These are phyloP conservation scores for Echinochloa phyllopogon DNA, from an alignment of 176 grass and related monocot genomes.

Conservation along the genomic window DNA sequence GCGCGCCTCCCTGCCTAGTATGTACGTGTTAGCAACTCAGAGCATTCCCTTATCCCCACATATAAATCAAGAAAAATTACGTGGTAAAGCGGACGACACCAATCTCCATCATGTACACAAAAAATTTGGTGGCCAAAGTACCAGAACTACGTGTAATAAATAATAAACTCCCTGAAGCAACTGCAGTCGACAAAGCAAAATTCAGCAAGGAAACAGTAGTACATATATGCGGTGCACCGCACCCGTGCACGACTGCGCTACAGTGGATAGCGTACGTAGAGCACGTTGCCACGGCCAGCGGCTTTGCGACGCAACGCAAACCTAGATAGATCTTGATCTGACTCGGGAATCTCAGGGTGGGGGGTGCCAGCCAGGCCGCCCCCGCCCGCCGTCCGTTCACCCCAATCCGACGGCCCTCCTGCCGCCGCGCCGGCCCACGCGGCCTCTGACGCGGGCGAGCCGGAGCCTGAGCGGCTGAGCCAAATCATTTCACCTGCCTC, in stretches of 20 bases:
- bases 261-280: not conserved
- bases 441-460: slow-evolving; percentile 36
- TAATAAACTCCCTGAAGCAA: no score
- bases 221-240: no score
- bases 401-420: slow-evolving; percentile 34
- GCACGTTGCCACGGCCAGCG: not conserved
- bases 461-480: not conserved
- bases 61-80: no score
- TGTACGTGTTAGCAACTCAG: no score
- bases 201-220: no score
- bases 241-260: not conserved
- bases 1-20: no score
- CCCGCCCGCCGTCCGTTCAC: slow-evolving; percentile 29
- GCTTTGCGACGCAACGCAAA: not conserved
- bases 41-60: no score
- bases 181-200: no score
- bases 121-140: no score
- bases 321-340: slow-evolving; percentile 49
- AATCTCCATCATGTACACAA: no score
- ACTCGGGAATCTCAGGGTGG: slow-evolving; percentile 38
- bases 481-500: slow-evolving; percentile 35
- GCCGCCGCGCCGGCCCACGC: slow-evolving; percentile 18
- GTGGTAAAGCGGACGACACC: no score
- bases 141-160: no score
- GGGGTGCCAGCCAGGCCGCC: slow-evolving; percentile 49